Conservation (phyloP, 495 filamentous ascomycete genomes). For the Daldinia caldariorum region DNA sequence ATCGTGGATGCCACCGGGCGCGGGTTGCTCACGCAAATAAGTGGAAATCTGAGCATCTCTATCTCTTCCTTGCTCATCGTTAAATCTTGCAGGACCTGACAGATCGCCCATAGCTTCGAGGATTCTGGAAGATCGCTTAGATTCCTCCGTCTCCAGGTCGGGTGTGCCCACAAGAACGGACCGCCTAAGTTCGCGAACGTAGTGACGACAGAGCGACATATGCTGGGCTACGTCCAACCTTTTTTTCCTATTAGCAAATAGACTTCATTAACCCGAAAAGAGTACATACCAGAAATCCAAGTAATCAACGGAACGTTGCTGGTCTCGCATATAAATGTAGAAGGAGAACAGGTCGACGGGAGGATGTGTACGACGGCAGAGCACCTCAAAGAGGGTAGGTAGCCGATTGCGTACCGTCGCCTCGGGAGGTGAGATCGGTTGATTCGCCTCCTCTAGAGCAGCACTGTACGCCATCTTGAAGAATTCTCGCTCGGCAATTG, state of each 20-base stretch:
- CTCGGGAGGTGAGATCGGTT: constrained; percentile 59
- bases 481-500: constrained; percentile 11
- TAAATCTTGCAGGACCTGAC: constrained; percentile 56
- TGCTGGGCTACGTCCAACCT: constrained; percentile 99
- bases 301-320: constrained; percentile 96
- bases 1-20: constrained; percentile 55
- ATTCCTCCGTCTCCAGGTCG: constrained; percentile 82
- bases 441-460: constrained; percentile 37
- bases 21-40: constrained; percentile 81
- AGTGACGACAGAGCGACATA: constrained; percentile 97
- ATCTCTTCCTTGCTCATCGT: constrained; percentile 70
- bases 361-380: constrained; percentile 87
- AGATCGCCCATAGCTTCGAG: constrained; percentile 77
- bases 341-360: constrained; percentile 98
- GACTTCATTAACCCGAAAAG: constrained; percentile 3
- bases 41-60: constrained; percentile 87
- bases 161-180: constrained; percentile 94
- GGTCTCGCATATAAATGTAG: constrained; percentile 99
- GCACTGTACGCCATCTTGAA: constrained; percentile 52
- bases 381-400: constrained; percentile 92
- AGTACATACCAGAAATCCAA: constrained; percentile 91
- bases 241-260: constrained; percentile 15
- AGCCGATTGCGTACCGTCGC: constrained; percentile 76
- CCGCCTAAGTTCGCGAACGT: constrained; percentile 92
- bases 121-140: constrained; percentile 82